These are phyloP conservation scores for Spizellomyces punctatus DNA, from an alignment of 192 early-diverging fungal species.

Conservation along the genomic window DNA sequence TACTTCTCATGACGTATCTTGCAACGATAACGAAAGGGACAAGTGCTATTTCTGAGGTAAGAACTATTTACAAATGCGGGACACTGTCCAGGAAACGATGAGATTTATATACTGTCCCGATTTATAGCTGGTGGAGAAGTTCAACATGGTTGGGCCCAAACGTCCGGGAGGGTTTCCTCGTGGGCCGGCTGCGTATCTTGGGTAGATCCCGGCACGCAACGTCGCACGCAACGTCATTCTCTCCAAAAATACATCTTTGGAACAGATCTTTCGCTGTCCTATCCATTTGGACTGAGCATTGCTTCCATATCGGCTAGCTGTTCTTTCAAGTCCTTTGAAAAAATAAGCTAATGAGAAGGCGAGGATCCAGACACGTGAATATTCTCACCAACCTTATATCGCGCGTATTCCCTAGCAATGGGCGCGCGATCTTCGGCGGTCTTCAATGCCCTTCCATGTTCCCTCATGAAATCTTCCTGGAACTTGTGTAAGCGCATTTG, in stretches of 20 bases:
- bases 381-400: slow-evolving; percentile 46
- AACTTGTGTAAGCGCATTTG: slow-evolving; percentile 43
- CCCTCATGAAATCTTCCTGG: slow-evolving; percentile 48
- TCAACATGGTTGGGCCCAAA: slow-evolving; percentile 45
- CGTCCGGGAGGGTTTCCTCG: slow-evolving; percentile 2
- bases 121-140: slow-evolving; percentile 50
- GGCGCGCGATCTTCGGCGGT: slow-evolving; percentile 46
- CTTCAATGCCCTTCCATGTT: slow-evolving; percentile 41
- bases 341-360: not conserved
- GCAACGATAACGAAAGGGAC: slow-evolving; percentile 78
- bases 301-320: not conserved
- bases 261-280: too few species aligned
- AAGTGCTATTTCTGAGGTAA: slow-evolving; percentile 65
- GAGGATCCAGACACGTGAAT: not conserved
- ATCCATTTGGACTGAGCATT: too few species aligned
- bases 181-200: slow-evolving; percentile 1
- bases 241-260: too few species aligned
- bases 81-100: not conserved
- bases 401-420: slow-evolving; percentile 40
- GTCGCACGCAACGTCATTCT: not conserved
- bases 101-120: not conserved
- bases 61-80: not conserved
- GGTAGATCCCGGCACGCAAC: not conserved
- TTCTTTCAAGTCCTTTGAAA: not conserved
- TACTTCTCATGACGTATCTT: slow-evolving; percentile 73